A percentile compares a stretch with the other conserved stretches of the same genome.
Conservation (phyloP, 2,329 filamentous ascomycete species). For the Colletotrichum spinosum region DNA sequence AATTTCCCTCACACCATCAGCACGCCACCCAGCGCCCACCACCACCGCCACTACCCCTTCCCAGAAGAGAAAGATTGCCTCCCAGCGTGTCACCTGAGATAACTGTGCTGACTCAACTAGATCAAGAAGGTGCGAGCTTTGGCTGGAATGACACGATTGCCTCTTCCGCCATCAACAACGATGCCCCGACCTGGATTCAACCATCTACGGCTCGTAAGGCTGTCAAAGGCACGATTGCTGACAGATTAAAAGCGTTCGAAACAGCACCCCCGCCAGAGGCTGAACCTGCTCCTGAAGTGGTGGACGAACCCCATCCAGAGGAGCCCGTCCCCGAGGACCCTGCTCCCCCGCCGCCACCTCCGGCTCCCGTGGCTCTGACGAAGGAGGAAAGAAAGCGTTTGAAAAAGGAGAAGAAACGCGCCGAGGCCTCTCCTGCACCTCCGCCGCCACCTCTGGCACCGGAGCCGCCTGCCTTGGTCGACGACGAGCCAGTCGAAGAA, state of each 20-base stretch:
- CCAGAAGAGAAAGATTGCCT: constrained; percentile 23
- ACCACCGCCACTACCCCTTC: constrained; percentile 16
- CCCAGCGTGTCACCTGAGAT: constrained; percentile 52
- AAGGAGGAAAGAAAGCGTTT: constrained; percentile 55
- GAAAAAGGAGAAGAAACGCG: constrained; percentile 54
- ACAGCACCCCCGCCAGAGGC: constrained; percentile 50
- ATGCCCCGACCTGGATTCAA: constrained; percentile 54
- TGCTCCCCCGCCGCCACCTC: constrained; percentile 53
- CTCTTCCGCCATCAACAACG: constrained; percentile 47
- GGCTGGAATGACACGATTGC: constrained; percentile 54
- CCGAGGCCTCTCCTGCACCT: constrained; percentile 43
- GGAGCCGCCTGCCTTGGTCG: constrained; percentile 36
- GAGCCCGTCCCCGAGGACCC: constrained; percentile 50
- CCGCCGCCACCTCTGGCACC: constrained; percentile 36
- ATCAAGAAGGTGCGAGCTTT: constrained; percentile 57
- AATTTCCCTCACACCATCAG: constrained; percentile 37
- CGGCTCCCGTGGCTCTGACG: constrained; percentile 30
- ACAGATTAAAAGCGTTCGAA: constrained; percentile 69
- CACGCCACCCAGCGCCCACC: constrained; percentile 32
- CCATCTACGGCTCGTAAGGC: constrained; percentile 56
- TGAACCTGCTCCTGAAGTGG: constrained; percentile 33
- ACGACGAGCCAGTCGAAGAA: constrained; percentile 42
- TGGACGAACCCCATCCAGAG: constrained; percentile 41
- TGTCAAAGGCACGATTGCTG: constrained; percentile 64
- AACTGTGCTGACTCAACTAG: constrained; percentile 62